A percentile compares a stretch with the other conserved stretches of the same genome.
Conservation (phyloP, 2,329 filamentous ascomycete species). For the Xylaria digitata region DNA sequence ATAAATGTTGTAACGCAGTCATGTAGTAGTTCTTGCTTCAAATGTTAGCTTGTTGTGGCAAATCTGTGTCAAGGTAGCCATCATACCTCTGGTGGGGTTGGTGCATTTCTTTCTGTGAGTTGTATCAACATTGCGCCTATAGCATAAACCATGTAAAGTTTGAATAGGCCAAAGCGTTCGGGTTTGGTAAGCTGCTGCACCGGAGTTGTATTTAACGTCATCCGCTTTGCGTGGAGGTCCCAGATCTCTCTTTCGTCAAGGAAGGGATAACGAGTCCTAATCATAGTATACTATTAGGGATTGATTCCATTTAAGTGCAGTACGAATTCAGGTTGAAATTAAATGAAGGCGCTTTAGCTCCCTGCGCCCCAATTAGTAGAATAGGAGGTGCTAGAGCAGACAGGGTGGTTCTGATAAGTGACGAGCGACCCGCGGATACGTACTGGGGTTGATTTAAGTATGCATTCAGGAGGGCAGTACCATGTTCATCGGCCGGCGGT, state of each 20-base stretch:
- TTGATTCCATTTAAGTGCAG: not conserved
- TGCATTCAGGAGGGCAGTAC: conserved; percentile 56
- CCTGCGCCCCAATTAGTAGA: too few relatives aligned
- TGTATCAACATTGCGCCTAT: conserved; percentile 62
- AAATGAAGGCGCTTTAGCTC: not conserved
- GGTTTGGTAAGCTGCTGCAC: conserved; percentile 51
- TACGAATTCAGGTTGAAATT: too few relatives aligned
- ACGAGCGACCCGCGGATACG: conserved; percentile 6
- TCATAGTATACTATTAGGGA: conserved; percentile 20
- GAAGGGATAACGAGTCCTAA: conserved; percentile 59
- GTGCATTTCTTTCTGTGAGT: conserved; percentile 58
- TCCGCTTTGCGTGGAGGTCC: conserved; percentile 56
- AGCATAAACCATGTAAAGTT: conserved; percentile 63
- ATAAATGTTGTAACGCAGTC: conserved; percentile 61
- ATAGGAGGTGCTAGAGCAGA: not conserved
- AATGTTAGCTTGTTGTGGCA: conserved; percentile 26
- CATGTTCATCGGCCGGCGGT: conserved; percentile 59
- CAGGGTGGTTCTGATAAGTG: not conserved
- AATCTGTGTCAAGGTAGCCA: conserved; percentile 5
- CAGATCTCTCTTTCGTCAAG: conserved; percentile 59
- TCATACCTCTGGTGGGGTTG: conserved; percentile 54
- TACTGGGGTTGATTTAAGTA: conserved; percentile 59
- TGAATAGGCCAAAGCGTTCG: conserved; percentile 60
- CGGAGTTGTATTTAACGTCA: conserved; percentile 50
- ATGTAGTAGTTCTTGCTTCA: conserved; percentile 59